These are phyloP conservation scores for Diaporthe caulivora DNA, from an alignment of 2,329 filamentous ascomycete genomes.

Conservation along the genomic window DNA sequence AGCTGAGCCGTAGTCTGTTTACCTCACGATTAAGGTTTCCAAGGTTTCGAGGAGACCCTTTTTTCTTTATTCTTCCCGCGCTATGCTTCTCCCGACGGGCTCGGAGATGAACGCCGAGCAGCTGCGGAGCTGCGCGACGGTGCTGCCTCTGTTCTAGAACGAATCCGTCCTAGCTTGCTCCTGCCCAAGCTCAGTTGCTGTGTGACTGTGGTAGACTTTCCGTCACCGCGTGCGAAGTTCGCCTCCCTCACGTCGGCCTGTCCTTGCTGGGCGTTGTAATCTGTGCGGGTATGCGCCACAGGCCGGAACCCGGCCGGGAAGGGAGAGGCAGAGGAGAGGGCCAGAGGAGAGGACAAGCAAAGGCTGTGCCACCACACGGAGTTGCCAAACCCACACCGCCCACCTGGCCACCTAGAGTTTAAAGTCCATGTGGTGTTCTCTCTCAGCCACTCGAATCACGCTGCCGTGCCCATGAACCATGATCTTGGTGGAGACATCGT, in stretches of 20 bases:
- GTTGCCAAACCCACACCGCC: conserved; percentile 14
- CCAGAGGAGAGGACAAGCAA: neutral
- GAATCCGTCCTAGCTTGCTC: neutral
- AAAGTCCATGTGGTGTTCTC: neutral
- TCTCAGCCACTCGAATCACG: conserved; percentile 18
- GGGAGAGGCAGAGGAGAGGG: neutral
- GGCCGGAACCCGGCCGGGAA: conserved; percentile 16
- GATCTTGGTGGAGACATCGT: conserved; percentile 20
- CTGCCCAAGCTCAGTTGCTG: neutral
- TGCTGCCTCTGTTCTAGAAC: conserved; percentile 8
- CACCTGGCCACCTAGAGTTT: neutral
- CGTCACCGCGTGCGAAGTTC: neutral
- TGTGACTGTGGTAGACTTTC: neutral
- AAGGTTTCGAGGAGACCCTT: neutral
- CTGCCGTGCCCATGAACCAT: neutral
- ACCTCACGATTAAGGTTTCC: conserved; percentile 28
- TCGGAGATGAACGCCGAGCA: conserved; percentile 19
- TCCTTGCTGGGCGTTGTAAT: conserved; percentile 1
- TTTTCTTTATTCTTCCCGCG: conserved; percentile 24
- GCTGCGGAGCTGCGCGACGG: conserved; percentile 5
- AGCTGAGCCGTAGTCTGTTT: conserved; percentile 18
- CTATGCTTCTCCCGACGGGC: conserved; percentile 10
- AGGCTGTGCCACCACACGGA: neutral
- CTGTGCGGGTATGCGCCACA: neutral
- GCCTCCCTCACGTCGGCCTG: conserved; percentile 4